Evolutionary conservation across 2,329 filamentous ascomycete species (phyloP).

Genomic region (Thermothelomyces thermophilus): DNA sequence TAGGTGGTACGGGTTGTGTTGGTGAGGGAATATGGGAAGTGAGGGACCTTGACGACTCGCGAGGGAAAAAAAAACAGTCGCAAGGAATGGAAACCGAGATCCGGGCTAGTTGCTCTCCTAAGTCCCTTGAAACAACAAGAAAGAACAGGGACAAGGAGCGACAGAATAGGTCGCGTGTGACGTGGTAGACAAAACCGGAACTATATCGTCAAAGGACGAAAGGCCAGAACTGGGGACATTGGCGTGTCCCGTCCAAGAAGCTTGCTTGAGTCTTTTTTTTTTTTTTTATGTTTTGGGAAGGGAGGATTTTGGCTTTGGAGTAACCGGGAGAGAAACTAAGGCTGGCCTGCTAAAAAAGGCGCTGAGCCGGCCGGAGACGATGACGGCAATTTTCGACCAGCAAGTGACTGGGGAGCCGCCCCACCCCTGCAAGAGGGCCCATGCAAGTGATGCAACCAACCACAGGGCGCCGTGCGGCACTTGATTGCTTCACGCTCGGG

Average conservation of each 20-base stretch:
- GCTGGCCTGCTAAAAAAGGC: constrained; percentile 4
- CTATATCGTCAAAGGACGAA: constrained; percentile 19
- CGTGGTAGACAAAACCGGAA: neutral
- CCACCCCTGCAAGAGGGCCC: constrained; percentile 6
- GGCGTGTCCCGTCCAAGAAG: constrained; percentile 4
- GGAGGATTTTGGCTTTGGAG: neutral
- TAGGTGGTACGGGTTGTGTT: neutral
- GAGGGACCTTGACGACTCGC: neutral
- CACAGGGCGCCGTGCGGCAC: constrained; percentile 14
- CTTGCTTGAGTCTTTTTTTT: constrained; percentile 2
- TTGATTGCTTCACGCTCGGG: constrained; percentile 7
- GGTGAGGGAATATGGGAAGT: neutral
- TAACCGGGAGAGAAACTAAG: constrained; percentile 4
- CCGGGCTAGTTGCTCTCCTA: constrained; percentile 3
- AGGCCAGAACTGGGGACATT: constrained; percentile 18
- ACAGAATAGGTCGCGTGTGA: constrained; percentile 24
- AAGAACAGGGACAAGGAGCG: constrained; percentile 20
- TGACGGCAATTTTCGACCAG: constrained; percentile 25
- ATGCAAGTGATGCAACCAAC: constrained; percentile 16
- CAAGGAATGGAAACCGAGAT: constrained; percentile 10
- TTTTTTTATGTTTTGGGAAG: constrained; percentile 10
- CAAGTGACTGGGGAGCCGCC: constrained; percentile 5
- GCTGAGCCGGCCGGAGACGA: constrained; percentile 17
- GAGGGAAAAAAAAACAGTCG: constrained; percentile 15
- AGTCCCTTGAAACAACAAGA: constrained; percentile 11